These are phyloP conservation scores for Artemisia argyi DNA, from an alignment of 129 eudicot species.

Conservation along the genomic window DNA sequence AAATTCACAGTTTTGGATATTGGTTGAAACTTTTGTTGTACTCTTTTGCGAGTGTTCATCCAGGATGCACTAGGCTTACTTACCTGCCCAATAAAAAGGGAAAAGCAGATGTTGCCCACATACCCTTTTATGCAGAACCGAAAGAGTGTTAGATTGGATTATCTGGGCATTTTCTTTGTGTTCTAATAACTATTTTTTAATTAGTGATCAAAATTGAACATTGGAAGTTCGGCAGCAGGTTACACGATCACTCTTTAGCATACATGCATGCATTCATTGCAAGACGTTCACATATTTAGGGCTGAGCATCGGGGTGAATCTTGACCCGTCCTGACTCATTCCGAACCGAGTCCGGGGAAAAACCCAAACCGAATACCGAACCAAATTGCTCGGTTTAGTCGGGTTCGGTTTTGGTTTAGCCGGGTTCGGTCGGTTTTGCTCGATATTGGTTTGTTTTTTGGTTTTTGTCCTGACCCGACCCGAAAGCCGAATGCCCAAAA, in stretches of 20 bases:
- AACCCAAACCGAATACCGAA: too few species aligned
- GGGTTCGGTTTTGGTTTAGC: too few species aligned
- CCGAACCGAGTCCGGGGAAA: too few species aligned
- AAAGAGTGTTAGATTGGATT: slow-evolving; percentile 25
- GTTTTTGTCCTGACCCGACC: too few species aligned
- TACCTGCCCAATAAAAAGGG: slow-evolving; percentile 39
- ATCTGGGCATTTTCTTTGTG: slow-evolving; percentile 22
- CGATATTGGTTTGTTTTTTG: too few species aligned
- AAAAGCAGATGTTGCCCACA: slow-evolving; percentile 7
- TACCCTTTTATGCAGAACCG: slow-evolving; percentile 16
- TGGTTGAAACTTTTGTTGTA: slow-evolving; percentile 27
- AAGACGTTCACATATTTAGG: too few species aligned
- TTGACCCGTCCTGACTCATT: too few species aligned
- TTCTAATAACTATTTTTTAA: slow-evolving; percentile 14
- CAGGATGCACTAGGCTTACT: slow-evolving; percentile 41
- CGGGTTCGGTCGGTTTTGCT: too few species aligned
- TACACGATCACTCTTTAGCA: not conserved
- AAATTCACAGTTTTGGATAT: slow-evolving; percentile 43
- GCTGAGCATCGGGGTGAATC: too few species aligned
- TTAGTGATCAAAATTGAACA: slow-evolving; percentile 6
- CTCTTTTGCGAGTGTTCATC: slow-evolving; percentile 29
- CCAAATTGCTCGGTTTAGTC: too few species aligned
- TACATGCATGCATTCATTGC: too few species aligned
- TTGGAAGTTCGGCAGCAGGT: not conserved
- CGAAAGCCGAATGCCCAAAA: too few species aligned